Conservation (phyloP, 352 stramenopile species). For the Peronospora farinosa region DNA sequence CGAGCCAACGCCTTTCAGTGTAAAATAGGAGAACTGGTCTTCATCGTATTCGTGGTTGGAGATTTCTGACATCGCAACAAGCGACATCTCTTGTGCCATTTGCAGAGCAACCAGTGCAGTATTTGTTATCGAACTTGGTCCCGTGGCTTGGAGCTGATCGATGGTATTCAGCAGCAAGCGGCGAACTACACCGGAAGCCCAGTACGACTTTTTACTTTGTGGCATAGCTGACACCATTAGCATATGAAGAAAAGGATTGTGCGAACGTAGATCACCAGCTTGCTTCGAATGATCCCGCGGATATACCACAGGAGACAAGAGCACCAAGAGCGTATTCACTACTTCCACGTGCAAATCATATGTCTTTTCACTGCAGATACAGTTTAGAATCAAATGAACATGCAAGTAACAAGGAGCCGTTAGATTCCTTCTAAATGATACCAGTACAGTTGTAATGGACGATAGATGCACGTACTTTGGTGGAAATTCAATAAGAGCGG, state of each 20-base stretch:
- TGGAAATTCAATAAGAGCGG: constrained; percentile 45
- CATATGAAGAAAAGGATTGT: constrained; percentile 69
- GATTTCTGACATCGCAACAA: constrained; percentile 54
- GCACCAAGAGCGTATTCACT: constrained; percentile 62
- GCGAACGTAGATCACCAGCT: constrained; percentile 31
- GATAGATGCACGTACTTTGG: constrained; percentile 41
- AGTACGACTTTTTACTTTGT: constrained; percentile 40
- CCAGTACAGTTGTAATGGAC: background rate
- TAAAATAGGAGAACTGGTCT: constrained; percentile 65
- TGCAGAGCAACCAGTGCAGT: constrained; percentile 32
- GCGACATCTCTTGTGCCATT: constrained; percentile 46
- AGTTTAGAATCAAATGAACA: background rate
- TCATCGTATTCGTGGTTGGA: constrained; percentile 39
- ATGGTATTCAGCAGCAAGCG: constrained; percentile 61
- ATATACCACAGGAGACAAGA: constrained; percentile 61
- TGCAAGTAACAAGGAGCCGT: background rate
- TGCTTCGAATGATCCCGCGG: constrained; percentile 48
- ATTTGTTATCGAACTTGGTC: constrained; percentile 25
- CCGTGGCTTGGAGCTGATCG: constrained; percentile 38
- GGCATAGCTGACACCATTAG: constrained; percentile 36
- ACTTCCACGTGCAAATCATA: constrained; percentile 76
- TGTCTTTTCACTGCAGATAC: constrained; percentile 24
- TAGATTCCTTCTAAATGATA: constrained; percentile 1
- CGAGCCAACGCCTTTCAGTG: constrained; percentile 54
- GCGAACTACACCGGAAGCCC: constrained; percentile 42